These are phyloP conservation scores for Zarea fungicola DNA, from an alignment of 2,329 filamentous ascomycete species.

Conservation along the genomic window DNA sequence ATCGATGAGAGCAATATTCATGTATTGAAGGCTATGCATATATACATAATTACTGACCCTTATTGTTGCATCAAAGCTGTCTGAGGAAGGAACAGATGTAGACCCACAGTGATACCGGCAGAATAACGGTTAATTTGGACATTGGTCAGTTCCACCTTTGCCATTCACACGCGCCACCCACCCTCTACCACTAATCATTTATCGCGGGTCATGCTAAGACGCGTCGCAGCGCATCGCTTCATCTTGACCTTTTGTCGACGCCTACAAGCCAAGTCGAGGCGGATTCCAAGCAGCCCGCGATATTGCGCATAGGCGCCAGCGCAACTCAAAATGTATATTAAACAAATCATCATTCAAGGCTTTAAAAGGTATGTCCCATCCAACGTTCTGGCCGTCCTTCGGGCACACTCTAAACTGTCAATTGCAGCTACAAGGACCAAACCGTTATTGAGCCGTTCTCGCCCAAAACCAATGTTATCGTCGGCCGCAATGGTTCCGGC, in stretches of 20 bases:
- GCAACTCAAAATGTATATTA: constrained; percentile 79
- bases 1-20: no score
- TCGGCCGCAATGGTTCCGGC: constrained; percentile 96
- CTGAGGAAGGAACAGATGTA: not conserved
- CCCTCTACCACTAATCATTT: constrained; percentile 4
- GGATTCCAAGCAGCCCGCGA: constrained; percentile 13
- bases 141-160: constrained; percentile 1
- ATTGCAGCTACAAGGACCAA: constrained; percentile 91
- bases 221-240: constrained; percentile 13
- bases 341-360: constrained; percentile 99
- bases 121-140: constrained; percentile 3
- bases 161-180: constrained; percentile 6
- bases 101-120: constrained; percentile 4
- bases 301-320: constrained; percentile 35
- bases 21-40: no score
- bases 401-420: constrained; percentile 20
- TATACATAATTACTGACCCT: no score
- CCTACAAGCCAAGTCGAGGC: constrained; percentile 8
- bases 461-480: constrained; percentile 94
- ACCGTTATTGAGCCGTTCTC: constrained; percentile 98
- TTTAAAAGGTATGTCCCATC: constrained; percentile 76
- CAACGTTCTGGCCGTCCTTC: not conserved
- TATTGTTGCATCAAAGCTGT: constrained; percentile 1
- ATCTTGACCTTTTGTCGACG: constrained; percentile 7
- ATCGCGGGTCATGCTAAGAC: constrained; percentile 12